Conservation (phyloP, 768 basidiomycete species). For the Holtermannia corniformis region DNA sequence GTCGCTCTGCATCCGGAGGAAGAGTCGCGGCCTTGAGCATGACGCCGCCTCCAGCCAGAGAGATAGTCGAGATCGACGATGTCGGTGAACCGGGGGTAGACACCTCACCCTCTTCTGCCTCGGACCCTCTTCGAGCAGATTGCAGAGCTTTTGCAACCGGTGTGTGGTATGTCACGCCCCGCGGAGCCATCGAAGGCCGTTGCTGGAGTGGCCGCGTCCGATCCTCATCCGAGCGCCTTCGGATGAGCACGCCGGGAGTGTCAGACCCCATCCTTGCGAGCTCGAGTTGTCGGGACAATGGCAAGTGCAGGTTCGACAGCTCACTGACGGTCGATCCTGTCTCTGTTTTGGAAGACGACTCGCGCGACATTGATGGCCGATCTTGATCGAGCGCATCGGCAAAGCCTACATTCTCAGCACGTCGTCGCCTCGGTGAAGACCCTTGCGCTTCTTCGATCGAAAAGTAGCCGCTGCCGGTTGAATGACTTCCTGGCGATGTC, state of each 20-base stretch:
- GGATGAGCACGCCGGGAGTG: slow-evolving; percentile 10
- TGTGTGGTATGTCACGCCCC: slow-evolving; percentile 47
- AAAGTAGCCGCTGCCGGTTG: background rate
- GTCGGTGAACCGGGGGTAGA: slow-evolving; percentile 37
- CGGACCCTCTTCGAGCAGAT: slow-evolving; percentile 7
- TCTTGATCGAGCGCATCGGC: background rate
- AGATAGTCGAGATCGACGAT: slow-evolving; percentile 38
- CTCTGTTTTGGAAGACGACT: slow-evolving; percentile 25
- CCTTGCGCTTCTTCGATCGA: background rate
- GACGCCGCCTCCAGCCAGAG: slow-evolving; percentile 49
- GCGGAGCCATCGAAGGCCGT: slow-evolving; percentile 49
- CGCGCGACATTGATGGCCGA: slow-evolving; percentile 22
- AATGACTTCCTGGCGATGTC: background rate
- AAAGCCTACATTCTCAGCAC: background rate
- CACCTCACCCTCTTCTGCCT: slow-evolving; percentile 9
- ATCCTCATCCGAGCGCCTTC: slow-evolving; percentile 40
- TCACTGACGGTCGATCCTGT: slow-evolving; percentile 30
- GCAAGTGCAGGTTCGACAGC: slow-evolving; percentile 5
- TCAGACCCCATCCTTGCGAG: slow-evolving; percentile 1
- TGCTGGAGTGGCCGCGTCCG: slow-evolving; percentile 8
- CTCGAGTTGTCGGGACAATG: slow-evolving; percentile 9
- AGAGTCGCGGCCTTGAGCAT: slow-evolving; percentile 60
- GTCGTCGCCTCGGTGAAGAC: background rate
- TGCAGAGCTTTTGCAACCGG: slow-evolving; percentile 6
- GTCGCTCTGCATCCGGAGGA: slow-evolving; percentile 44